Evolutionary conservation across 768 basidiomycete genomes (phyloP), one percentile per base, ranked within the genome.

Genomic region (Panellus pusillus): DNA sequence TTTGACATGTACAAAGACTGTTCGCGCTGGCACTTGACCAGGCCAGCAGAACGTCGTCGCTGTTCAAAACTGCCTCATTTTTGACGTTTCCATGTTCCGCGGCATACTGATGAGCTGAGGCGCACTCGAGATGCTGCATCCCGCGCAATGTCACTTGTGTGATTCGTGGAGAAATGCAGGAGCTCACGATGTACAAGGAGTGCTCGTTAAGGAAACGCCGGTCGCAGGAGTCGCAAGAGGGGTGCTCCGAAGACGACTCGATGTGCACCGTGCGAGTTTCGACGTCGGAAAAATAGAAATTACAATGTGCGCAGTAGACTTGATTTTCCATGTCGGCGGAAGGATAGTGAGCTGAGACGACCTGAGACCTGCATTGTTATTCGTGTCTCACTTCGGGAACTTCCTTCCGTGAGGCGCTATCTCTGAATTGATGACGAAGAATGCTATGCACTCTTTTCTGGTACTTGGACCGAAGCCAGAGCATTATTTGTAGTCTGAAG

Each of bases 101-200:
- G 6, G 32, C 28, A 2, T 44, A n/a, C 2, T 4, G 12, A 31
- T 60, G 58, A 1, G 31, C 35, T 15, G 53, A 40, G 15, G 58
- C 54, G 41, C 38, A 55, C 38, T 55, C 36, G 43, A 55, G 24
- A 24, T 55, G 58, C 58, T 60, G 17, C 5, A 37, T 31, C 19
- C 24, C 27, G 40, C 8, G 17, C 29, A n/a, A 43, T 2, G 2
- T 28, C 5, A 11, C 9, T 24, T 24, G 24, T 24, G 24, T 24
- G 24, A 17, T 32, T 12, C 6, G 4, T 9, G 13, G 11, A 7
- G 29, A 29, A 24, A 36, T 9, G 37, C 32, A 48, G 32, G 37
- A 14, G 37, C 54, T 48, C 15, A 59, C 58, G 15, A 52, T 14
- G 15, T 38, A 44, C 15, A 60, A 37, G 28, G 43, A 18, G 36